phyloP scores from a whole-genome alignment of 768 basidiomycete species.

The Suillus sp. region DNA sequence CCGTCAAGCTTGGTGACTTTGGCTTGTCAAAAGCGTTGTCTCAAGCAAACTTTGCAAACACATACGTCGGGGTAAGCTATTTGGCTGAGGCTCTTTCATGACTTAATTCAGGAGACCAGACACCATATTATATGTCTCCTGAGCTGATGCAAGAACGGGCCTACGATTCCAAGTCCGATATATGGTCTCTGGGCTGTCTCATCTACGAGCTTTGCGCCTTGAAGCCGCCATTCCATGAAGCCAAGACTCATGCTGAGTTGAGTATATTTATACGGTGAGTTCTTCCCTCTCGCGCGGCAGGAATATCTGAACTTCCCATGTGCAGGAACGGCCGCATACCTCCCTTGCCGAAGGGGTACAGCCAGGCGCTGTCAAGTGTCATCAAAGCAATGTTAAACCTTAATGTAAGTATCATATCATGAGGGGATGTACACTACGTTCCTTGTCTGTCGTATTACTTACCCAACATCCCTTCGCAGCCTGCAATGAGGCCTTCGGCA shows the following conservation, averaged over 20 bases:
- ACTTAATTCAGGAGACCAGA: constrained; percentile 62
- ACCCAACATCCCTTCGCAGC: constrained; percentile 43
- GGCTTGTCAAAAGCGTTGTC: constrained; percentile 92
- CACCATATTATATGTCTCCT: constrained; percentile 99
- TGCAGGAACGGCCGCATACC: constrained; percentile 86
- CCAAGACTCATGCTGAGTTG: constrained; percentile 85
- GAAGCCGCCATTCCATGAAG: constrained; percentile 92
- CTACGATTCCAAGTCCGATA: constrained; percentile 97
- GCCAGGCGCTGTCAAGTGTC: constrained; percentile 64
- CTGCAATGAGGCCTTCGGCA: constrained; percentile 84
- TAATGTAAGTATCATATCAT: constrained; percentile 52
- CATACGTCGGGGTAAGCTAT: constrained; percentile 88
- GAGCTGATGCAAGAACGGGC: constrained; percentile 97
- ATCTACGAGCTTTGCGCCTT: constrained; percentile 96
- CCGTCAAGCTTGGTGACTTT: constrained; percentile 97
- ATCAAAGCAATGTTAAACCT: constrained; percentile 88
- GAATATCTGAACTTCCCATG: background rate
- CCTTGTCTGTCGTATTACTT: background rate
- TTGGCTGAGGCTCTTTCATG: background rate
- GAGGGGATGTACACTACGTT: constrained; percentile 10
- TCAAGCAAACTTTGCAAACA: constrained; percentile 88
- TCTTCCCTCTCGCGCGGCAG: background rate
- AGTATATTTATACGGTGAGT: constrained; percentile 76
- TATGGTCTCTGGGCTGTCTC: constrained; percentile 97
- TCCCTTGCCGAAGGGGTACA: constrained; percentile 83